Conservation (phyloP, 108 stramenopile species). For the Conticribra guillardii region DNA sequence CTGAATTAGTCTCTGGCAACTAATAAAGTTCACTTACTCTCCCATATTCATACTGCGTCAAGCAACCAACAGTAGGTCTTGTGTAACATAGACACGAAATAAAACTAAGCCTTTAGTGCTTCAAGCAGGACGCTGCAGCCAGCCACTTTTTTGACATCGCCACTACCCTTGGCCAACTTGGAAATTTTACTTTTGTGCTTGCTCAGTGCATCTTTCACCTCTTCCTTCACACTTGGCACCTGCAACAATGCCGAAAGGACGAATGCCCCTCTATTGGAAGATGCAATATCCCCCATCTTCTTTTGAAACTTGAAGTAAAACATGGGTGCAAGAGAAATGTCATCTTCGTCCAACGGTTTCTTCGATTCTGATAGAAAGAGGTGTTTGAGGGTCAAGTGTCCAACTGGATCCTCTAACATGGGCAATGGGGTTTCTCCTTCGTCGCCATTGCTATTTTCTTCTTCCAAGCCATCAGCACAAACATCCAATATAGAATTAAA, state of each 20-base stretch:
- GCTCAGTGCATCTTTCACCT: slow-evolving; percentile 52
- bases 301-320: slow-evolving; percentile 54
- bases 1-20: no score
- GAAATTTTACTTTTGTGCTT: slow-evolving; percentile 39
- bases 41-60: no score
- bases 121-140: slow-evolving; percentile 68
- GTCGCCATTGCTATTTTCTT: slow-evolving; percentile 12
- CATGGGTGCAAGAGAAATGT: slow-evolving; percentile 40
- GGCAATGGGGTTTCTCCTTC: slow-evolving; percentile 24
- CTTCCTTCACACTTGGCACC: slow-evolving; percentile 50
- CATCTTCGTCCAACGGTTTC: slow-evolving; percentile 26
- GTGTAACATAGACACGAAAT: no score
- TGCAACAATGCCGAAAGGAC: slow-evolving; percentile 72
- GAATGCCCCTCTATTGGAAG: slow-evolving; percentile 81
- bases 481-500: slow-evolving; percentile 56
- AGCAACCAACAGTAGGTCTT: no score
- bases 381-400: slow-evolving; percentile 77
- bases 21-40: no score
- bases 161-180: slow-evolving; percentile 45
- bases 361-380: slow-evolving; percentile 65
- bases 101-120: slow-evolving; percentile 34
- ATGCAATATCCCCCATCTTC: slow-evolving; percentile 54
- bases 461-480: slow-evolving; percentile 40
- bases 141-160: slow-evolving; percentile 55
- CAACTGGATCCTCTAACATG: slow-evolving; percentile 79